Evolutionary conservation across 768 basidiomycete species (phyloP), one percentile per base, ranked within the genome.

Genomic region (Termitomyces sp.): DNA sequence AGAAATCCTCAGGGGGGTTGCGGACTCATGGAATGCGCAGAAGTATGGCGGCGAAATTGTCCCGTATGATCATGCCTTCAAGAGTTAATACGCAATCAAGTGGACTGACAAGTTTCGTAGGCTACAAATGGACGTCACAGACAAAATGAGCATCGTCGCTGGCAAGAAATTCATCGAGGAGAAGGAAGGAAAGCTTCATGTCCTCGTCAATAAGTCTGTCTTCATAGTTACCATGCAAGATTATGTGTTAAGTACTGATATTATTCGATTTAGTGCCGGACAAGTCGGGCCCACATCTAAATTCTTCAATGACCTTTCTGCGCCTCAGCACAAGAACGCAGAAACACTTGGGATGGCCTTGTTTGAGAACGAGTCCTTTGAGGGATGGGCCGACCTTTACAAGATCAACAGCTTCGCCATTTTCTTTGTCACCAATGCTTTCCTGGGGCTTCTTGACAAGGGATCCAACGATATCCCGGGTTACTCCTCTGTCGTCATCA

Each of bases 401-500:
- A 67, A 71, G 12, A 75, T 88, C 69, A 91, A 92, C 72, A 80
- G 85, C 0, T 84, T 86, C 64, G 84, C 91, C n/a, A 73, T 86
- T 52, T 91, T 82, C 72, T 92, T 91, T 66, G 79, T 85, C 58
- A 88, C 88, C 0, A 82, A 80, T 7, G 90, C 88, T 0, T 91
- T 91, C 70, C 70, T 91, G 44, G 89, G 86, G 5, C 73, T 92
- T 41, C 79, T 92, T 44, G 84, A 83, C 53, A 86, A 84, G 61
- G 90, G 88, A 30, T 81, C 85, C 23, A 75, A 80, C 61, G 87
- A 88, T 58, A 67, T 68, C 32, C 70, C 75, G 8, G 78, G 76
- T 4, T 86, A 79, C 66, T 82, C 81, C 19, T 84, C 89, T 21
- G 78, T 72, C 46, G 85, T 91, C 28, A 79, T 92, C 63, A 91